Evolutionary conservation across 2,329 filamentous ascomycete genomes (phyloP), one percentile per base, ranked within the genome.

Genomic region (Colletotrichum lentis): DNA sequence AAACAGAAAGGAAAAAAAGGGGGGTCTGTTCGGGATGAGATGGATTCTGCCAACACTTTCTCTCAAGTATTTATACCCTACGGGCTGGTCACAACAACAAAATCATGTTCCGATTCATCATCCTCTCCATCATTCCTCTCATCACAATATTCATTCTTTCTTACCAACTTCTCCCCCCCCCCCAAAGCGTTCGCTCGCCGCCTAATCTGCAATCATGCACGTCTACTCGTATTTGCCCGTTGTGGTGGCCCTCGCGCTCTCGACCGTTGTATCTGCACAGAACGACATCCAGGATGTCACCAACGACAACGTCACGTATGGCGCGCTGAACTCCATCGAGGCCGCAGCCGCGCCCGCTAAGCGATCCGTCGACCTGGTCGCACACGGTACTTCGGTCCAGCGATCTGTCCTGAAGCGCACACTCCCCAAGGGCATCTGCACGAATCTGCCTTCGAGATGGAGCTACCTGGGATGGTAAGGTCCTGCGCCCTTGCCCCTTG

Each of bases 161-260:
- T 31, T 10, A 1, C 27, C 2, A 31, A 8, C 27, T 10, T 31
- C 1, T 31, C 27, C 27, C 8, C 27, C 7, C n/a, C n/a, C n/a
- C n/a, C n/a, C n/a, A 27, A 8, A 27, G 1, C 27, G 6, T 27
- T 10, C 27, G 27, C 7, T 1, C 27, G 27, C 27, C 27, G 27
- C 27, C 7, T 10, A 2, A 31, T 31, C 27, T 31, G 3, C 2
- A 80, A 50, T 27, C 44, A 20, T 8, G 5, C 5, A 11, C 39
- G 44, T 52, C 37, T 53, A 14, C 22, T 31, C 37, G 0, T 44
- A 35, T 5, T 8, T 53, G 5, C 16, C 49, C n/a, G 16, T 46
- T 12, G 47, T 54, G 49, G 47, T 54, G 49, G 47, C 20, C 18
- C 20, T 61, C 20, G 20, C 47, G 14, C 35, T 61, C 20, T 16